phyloP scores from a whole-genome alignment of 2,329 filamentous ascomycete species.

The Tolypocladium nubicola region DNA sequence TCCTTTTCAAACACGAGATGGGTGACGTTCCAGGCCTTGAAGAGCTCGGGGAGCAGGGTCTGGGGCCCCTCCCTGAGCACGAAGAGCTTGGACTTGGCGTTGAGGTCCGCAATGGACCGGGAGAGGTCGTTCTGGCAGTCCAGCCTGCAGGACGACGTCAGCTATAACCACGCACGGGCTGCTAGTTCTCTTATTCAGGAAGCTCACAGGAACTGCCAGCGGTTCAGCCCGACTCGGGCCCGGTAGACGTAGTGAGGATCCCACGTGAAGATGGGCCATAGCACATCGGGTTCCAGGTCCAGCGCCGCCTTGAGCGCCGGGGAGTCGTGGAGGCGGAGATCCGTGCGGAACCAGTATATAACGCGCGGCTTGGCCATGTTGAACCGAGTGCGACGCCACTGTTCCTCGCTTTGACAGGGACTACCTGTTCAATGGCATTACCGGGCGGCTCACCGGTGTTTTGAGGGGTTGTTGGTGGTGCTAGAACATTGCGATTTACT shows the following conservation, averaged over 20 bases:
- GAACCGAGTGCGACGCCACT: neutral
- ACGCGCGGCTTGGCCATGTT: slow-evolving; percentile 33
- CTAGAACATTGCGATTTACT: neutral
- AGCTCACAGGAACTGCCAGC: slow-evolving; percentile 60
- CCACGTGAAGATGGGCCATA: slow-evolving; percentile 74
- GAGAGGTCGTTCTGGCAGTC: slow-evolving; percentile 67
- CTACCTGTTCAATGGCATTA: neutral
- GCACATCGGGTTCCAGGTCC: slow-evolving; percentile 53
- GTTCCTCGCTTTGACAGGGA: neutral
- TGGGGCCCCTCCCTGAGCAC: slow-evolving; percentile 63
- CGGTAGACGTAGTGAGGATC: slow-evolving; percentile 72
- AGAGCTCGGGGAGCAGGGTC: slow-evolving; percentile 60
- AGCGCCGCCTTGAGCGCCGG: slow-evolving; percentile 63
- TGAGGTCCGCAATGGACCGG: slow-evolving; percentile 54
- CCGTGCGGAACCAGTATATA: slow-evolving; percentile 71
- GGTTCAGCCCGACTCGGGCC: slow-evolving; percentile 57
- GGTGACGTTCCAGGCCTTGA: slow-evolving; percentile 62
- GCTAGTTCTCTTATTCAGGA: neutral
- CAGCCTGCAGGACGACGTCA: slow-evolving; percentile 31
- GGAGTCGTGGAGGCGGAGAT: slow-evolving; percentile 67
- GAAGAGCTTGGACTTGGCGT: slow-evolving; percentile 59
- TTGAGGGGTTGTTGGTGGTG: neutral
- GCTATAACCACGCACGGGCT: neutral
- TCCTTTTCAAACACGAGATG: slow-evolving; percentile 74
- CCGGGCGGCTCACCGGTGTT: neutral